phyloP scores from a whole-genome alignment of 164 flowering plant species.

The Stephania japonica region DNA sequence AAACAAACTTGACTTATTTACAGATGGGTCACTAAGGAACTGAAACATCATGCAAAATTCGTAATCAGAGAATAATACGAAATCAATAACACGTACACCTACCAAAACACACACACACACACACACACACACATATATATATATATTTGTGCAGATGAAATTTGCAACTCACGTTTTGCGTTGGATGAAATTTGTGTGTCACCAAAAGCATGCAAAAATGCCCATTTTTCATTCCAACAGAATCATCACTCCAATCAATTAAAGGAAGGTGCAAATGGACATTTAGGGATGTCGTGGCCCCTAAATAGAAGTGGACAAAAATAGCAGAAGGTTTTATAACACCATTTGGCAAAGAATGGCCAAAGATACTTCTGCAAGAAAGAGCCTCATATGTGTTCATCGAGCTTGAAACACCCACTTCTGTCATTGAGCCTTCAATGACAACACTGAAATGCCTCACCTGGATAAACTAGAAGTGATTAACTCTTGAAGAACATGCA shows the following conservation, averaged over 20 bases:
- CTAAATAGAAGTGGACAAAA: constrained; percentile 37
- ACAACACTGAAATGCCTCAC: constrained; percentile 45
- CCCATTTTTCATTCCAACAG: constrained; percentile 31
- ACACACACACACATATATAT: not conserved
- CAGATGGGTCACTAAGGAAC: constrained; percentile 32
- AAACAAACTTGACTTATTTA: constrained; percentile 33
- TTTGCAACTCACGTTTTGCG: constrained; percentile 36
- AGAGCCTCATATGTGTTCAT: constrained; percentile 24
- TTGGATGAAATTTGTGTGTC: constrained; percentile 65
- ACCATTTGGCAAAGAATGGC: constrained; percentile 16
- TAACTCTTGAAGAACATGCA: no score
- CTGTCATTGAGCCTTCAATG: constrained; percentile 47
- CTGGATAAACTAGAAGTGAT: constrained; percentile 25
- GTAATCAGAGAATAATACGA: not conserved
- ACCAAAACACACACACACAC: not conserved
- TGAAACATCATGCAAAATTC: constrained; percentile 18
- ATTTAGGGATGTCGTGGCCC: constrained; percentile 29
- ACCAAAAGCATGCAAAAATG: constrained; percentile 51
- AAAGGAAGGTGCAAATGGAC: constrained; percentile 18
- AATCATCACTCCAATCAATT: constrained; percentile 16
- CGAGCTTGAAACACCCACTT: constrained; percentile 17
- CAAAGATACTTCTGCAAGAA: constrained; percentile 57
- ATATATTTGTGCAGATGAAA: not conserved
- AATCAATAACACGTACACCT: not conserved
- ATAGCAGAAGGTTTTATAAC: constrained; percentile 24